These are phyloP conservation scores for Hyaloraphidium curvatum DNA, from an alignment of 192 early-diverging fungal species.

Conservation along the genomic window DNA sequence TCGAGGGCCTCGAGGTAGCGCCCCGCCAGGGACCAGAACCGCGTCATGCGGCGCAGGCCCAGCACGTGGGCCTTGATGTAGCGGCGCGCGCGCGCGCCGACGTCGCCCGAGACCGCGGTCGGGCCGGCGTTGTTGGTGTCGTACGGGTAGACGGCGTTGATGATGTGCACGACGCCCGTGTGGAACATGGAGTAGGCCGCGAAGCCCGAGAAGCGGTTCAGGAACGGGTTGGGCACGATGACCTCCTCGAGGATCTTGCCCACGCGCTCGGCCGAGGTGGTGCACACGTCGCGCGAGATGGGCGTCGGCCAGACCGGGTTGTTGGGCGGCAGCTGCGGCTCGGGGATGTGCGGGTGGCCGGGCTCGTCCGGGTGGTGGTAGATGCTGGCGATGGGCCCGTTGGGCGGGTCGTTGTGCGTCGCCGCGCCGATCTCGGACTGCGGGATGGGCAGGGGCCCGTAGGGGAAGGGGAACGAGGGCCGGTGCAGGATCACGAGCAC, in stretches of 20 bases:
- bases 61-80: neutral
- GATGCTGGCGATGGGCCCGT: too few species aligned
- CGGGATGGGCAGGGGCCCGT: neutral
- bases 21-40: neutral
- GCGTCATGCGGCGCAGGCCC: neutral
- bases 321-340: neutral
- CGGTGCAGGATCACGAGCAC: neutral
- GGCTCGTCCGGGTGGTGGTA: too few species aligned
- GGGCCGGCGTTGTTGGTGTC: neutral
- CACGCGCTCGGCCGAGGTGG: neutral
- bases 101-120: neutral
- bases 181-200: slow-evolving; percentile 3
- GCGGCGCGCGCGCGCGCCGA: neutral
- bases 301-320: neutral
- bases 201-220: neutral
- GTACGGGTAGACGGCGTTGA: neutral
- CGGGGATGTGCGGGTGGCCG: neutral
- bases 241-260: neutral
- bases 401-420: too few species aligned
- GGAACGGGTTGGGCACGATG: neutral
- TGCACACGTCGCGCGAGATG: neutral
- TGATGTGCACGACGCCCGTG: slow-evolving; percentile 1
- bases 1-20: neutral
- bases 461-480: neutral
- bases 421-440: neutral